A percentile compares a stretch with the other conserved stretches of the same genome.
Evolutionary conservation across 768 basidiomycete species (phyloP).

Genomic region (Kwoniella sp.): DNA sequence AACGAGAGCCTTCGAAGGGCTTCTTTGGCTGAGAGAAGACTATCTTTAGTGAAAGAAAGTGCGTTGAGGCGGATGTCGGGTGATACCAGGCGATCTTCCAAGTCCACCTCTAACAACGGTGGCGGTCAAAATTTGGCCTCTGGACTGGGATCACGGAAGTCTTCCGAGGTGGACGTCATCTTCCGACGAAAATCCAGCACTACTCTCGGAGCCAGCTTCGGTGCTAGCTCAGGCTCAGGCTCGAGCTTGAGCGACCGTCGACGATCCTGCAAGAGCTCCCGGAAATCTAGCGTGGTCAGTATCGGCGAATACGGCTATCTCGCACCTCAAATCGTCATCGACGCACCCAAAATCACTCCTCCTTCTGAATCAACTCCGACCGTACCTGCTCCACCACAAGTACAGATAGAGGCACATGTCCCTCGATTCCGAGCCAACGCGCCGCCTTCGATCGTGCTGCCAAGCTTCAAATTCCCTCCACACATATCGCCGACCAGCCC

Average conservation of each 20-base stretch:
- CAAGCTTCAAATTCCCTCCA: constrained; percentile 28
- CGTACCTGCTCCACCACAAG: not conserved
- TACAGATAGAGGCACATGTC: not conserved
- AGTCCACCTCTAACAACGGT: not conserved
- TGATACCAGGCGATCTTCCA: constrained; percentile 6
- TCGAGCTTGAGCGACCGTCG: not conserved
- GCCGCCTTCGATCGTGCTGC: constrained; percentile 31
- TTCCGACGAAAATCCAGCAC: not conserved
- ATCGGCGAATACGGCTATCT: constrained; percentile 47
- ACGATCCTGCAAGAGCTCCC: constrained; percentile 23
- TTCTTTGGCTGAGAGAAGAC: constrained; percentile 20
- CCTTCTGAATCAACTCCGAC: constrained; percentile 5
- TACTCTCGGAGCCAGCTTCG: not conserved
- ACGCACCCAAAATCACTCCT: constrained; percentile 15
- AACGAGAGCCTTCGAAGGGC: constrained; percentile 9
- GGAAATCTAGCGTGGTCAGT: constrained; percentile 44
- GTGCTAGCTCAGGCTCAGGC: not conserved
- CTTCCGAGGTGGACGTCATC: not conserved
- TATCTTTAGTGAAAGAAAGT: constrained; percentile 24
- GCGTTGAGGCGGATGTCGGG: constrained; percentile 17
- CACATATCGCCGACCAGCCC: constrained; percentile 2
- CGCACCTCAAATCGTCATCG: constrained; percentile 44
- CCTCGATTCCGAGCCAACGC: constrained; percentile 19
- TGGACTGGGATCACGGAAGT: not conserved
- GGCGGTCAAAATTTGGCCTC: not conserved